Conservation (phyloP, 2,329 filamentous ascomycete genomes). For the Cladosporium oxysporum region DNA sequence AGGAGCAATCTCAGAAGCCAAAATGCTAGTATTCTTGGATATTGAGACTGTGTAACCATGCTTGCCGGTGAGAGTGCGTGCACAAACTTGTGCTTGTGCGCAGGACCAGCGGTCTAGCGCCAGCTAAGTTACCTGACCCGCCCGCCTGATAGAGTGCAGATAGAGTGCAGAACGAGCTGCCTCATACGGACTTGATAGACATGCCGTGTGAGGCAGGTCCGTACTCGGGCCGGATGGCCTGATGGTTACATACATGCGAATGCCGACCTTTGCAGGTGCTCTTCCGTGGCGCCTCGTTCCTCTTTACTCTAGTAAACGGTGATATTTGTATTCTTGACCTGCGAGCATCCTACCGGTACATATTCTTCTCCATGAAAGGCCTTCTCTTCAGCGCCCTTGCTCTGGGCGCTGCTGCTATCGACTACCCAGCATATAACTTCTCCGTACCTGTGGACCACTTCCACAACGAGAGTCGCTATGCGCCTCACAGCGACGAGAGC, state of each 20-base stretch:
- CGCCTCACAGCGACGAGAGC: slow-evolving; percentile 68
- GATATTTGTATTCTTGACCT: neutral
- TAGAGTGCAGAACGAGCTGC: slow-evolving; percentile 10
- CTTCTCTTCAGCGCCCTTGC: slow-evolving; percentile 4
- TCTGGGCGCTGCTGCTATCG: slow-evolving; percentile 19
- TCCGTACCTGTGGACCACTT: slow-evolving; percentile 74
- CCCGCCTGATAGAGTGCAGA: slow-evolving; percentile 14
- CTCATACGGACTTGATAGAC: slow-evolving; percentile 17
- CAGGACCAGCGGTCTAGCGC: neutral
- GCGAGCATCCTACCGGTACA: neutral
- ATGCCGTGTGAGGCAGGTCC: slow-evolving; percentile 14
- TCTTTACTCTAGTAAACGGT: neutral
- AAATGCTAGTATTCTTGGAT: neutral
- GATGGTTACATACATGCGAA: neutral
- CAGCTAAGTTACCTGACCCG: neutral
- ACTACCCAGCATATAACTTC: slow-evolving; percentile 55
- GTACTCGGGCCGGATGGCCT: neutral
- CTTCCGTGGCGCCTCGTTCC: neutral
- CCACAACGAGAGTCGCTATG: slow-evolving; percentile 75
- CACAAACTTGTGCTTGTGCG: neutral
- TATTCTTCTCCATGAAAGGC: neutral
- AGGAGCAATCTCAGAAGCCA: neutral
- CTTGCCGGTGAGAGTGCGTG: neutral
- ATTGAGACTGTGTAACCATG: neutral
- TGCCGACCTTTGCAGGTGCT: neutral